Base-by-base conservation (phyloP, 192 early-diverging fungal species). In the Linnemannia elongata region DNA sequence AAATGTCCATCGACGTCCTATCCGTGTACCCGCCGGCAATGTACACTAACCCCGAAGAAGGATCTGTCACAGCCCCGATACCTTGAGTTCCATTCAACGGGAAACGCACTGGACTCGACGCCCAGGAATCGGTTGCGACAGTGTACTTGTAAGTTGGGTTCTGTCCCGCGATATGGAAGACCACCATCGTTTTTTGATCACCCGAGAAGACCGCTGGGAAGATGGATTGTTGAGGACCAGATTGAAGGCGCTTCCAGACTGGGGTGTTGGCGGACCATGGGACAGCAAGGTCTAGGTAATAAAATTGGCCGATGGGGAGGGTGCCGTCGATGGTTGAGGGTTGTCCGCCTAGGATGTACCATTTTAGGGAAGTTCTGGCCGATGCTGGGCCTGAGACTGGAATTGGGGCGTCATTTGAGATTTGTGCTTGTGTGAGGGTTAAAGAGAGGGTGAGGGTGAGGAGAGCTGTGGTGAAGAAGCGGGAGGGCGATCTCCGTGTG, bases 41-140 rank as follows among this genome's bases (percentile, higher is more conserved):
- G 24, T 87, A 87, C 30, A 78, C 80, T 0, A 71, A 63, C 0
- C 79, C 79, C 5, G 79, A 74, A 6, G 24, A 10, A 15, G 80
- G 85, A 38, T 81, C 79, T 18, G 80, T 78, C 36, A 87, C 85
- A 8, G 85, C 85, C 18, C 85, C 76, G 24, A 81, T 70, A 30
- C 85, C 85, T 33, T 87, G 79, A 45, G 12, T 13, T 13, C 33
- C 57, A 72, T 1, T 3, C 17, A 4, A 20, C 38, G 69, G 35
- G 1, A 35, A 35, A 13, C 36, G 6, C 13, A 24, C 39, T 0
- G 79, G 69, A 6, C 10, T 13, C 27, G 27, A 18, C n/a, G 27
- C 33, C 85, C 85, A 87, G 0, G 27, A 24, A 35, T 78, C 36
- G 1, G 24, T 60, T 0, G 18, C 79, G 30, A 87, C 79, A 13